These are phyloP conservation scores for Lagerstroemia speciosa DNA, from an alignment of 345 rosid species.

Conservation along the genomic window DNA sequence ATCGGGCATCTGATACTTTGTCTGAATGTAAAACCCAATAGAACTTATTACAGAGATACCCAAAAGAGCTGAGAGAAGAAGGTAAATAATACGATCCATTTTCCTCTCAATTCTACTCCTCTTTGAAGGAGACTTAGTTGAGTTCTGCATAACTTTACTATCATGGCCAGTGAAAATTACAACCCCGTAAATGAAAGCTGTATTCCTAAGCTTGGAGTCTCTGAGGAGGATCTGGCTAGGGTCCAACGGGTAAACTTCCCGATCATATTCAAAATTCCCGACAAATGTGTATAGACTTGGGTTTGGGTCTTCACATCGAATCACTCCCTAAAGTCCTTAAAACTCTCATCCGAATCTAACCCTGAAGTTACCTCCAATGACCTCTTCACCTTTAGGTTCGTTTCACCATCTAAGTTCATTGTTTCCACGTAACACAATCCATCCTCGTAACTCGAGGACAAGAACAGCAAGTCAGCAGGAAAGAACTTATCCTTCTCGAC, in stretches of 20 bases:
- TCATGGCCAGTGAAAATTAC: slow-evolving; percentile 89
- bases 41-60: slow-evolving; percentile 78
- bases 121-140: slow-evolving; percentile 86
- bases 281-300: slow-evolving; percentile 85
- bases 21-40: slow-evolving; percentile 76
- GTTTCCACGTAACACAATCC: slow-evolving; percentile 99
- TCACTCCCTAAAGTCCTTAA: slow-evolving; percentile 54
- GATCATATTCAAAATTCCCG: slow-evolving; percentile 69
- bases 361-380: slow-evolving; percentile 68
- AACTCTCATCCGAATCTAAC: slow-evolving; percentile 54
- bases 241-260: slow-evolving; percentile 61
- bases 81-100: slow-evolving; percentile 86
- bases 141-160: slow-evolving; percentile 95
- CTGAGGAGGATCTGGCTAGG: slow-evolving; percentile 91
- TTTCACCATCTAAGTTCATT: slow-evolving; percentile 98
- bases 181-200: slow-evolving; percentile 70
- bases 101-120: slow-evolving; percentile 84
- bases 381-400: slow-evolving; percentile 87
- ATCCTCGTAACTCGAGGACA: slow-evolving; percentile 91
- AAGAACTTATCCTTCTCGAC: slow-evolving; percentile 94
- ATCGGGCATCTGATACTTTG: slow-evolving; percentile 60
- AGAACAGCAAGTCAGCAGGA: slow-evolving; percentile 84
- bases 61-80: slow-evolving; percentile 71
- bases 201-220: slow-evolving; percentile 96
- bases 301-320: slow-evolving; percentile 93